Base-by-base conservation (phyloP, 116 monocot species). In the Papilionanthe hybrid region DNA sequence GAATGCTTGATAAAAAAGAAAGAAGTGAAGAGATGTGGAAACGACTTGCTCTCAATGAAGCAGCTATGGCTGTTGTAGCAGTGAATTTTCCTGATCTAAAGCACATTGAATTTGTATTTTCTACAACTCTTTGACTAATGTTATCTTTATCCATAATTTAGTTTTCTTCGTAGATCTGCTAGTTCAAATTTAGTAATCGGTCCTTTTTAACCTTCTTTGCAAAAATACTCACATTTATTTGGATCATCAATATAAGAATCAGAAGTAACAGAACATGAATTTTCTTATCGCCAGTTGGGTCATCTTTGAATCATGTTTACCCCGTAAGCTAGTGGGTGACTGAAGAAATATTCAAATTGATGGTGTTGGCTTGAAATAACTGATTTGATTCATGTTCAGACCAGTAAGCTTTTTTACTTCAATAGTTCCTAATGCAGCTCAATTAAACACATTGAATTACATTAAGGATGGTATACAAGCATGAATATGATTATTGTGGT, bases 21-120 rank as follows among this genome's bases (percentile, higher is more conserved):
- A 87, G 92, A 60, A 92, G 89, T 84, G 76, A 72, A 32, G 95
- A 95, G 37, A 87, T 91, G 89, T 95, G 95, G 95, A 89, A 85
- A 80, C 86, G 83, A 49, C 28, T 95, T 9, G 95, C 95, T 78
- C 87, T 95, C 27, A 92, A 92, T 83, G 95, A 92, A 85, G 95
- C 91, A 74, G 89, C 95, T 66, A 89, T 91, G 95, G 92, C 91
- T 82, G 91, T 95, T 79, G 89, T 85, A n/a, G 95, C 91, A 75
- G 89, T 85, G 76, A 95, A 95, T 87, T 95, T 95, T 84, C 89
- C 91, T 75, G 92, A 95, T 80, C 18, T 89, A 20, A 92, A 85
- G 79, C 92, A 92, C 81, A 92, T 95, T 88, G 92, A 95, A 81
- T 95, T 95, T 88, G 95, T 95, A 92, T 50, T 72, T 85, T 77